Evolutionary conservation across 768 basidiomycete species (phyloP), one percentile per base, ranked within the genome.

Genomic region (Hydnum rufescens): DNA sequence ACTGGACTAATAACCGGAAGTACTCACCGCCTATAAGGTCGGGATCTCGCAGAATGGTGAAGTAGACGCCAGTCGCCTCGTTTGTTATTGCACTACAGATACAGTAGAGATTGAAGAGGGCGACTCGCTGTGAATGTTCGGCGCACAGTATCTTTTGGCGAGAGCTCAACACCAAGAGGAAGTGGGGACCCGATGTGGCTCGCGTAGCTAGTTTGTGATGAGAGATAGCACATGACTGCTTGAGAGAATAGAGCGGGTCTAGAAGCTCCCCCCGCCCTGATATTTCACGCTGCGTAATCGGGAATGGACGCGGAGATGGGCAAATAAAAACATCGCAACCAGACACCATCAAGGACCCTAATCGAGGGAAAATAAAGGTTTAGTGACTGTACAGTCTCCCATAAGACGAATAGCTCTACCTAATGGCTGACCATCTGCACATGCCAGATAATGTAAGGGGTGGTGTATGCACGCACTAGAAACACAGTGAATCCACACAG

Each of bases 91-190:
- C n/a, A n/a, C n/a, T n/a, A n/a, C n/a, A n/a, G n/a, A n/a, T n/a
- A n/a, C n/a, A n/a, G n/a, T n/a, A n/a, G n/a, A n/a, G n/a, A n/a
- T n/a, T n/a, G n/a, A n/a, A n/a, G n/a, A n/a, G n/a, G n/a, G n/a
- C n/a, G n/a, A n/a, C n/a, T n/a, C n/a, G n/a, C n/a, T n/a, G 73
- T 72, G 64, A 84, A 77, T 2, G 85, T 80, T 43, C 79, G 67
- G 55, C 79, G 74, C 50, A 89, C 64, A 60, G 80, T 86, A 55
- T 82, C 76, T 26, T 48, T 42, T n/a, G 55, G 55, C 5, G 55
- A 29, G 8, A 51, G 18, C 30, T 50, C 13, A 50, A 13, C 51
- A 47, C 55, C 54, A 30, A 32, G 32, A 32, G 16, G 23, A 8
- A 2, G 22, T 13, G 4, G 36, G 84, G 74, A 50, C 57, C 42